Evolutionary conservation across 2,329 filamentous ascomycete species (phyloP), one percentile per base, ranked within the genome.

Genomic region (Xylaria multiplex): DNA sequence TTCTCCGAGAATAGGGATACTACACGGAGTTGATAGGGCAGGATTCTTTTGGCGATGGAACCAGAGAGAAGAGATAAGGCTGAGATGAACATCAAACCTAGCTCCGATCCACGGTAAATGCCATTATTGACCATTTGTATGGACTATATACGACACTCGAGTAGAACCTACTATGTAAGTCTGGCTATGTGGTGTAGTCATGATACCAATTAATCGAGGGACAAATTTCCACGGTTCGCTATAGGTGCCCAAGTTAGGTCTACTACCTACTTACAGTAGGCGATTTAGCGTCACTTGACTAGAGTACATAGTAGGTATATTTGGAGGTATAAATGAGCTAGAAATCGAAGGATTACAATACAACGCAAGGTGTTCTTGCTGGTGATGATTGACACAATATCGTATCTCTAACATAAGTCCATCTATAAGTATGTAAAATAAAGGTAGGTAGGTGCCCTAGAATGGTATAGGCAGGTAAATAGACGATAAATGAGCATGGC

Each of bases 51-150:
- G 7, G 27, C 19, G 27, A 62, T 56, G 32, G 55, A 45, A 59
- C 37, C 50, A 46, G n/a, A 58, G 42, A 58, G 61, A 13, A 40
- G 37, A 40, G 37, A 61, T 64, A 67, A 61, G 65, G 65, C 61
- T 67, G 61, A 64, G 42, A 64, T 57, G 61, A 61, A 61, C 53
- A 54, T 54, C 56, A 67, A 66, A 63, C 57, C 32, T 32, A 50
- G 61, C 54, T 59, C 58, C 65, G 62, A 67, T 65, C 43, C 40
- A 46, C 35, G 45, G 45, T 54, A 43, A 50, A 48, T 35, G 32
- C 22, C 45, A 19, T 35, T 58, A 27, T 56, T 19, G 46, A 30
- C 56, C 37, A 43, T 64, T 43, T 59, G 46, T 65, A 32, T 60
- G 52, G 50, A 19, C 40, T 57, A 53, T 61, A 67, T 64, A 67